These are phyloP conservation scores for Tylopilus rubrobrunneus DNA, from an alignment of 768 basidiomycete species.

Conservation along the genomic window DNA sequence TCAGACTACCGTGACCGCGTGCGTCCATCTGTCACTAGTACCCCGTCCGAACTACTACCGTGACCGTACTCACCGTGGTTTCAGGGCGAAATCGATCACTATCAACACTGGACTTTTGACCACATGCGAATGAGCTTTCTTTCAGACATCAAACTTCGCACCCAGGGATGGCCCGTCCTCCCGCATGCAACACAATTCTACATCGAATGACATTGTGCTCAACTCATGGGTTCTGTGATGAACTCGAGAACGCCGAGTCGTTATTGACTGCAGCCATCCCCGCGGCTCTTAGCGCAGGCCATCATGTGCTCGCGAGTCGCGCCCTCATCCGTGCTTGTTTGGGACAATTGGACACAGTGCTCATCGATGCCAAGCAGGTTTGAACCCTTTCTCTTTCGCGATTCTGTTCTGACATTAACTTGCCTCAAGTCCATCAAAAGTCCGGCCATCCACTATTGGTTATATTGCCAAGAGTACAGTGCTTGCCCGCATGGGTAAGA, in stretches of 20 bases:
- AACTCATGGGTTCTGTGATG: not conserved
- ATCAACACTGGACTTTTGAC: too few species aligned
- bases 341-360: not conserved
- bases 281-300: not conserved
- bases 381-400: not conserved
- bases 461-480: slow-evolving; percentile 2
- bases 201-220: not conserved
- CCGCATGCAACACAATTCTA: too few species aligned
- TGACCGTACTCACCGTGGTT: too few species aligned
- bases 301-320: not conserved
- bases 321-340: not conserved
- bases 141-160: too few species aligned
- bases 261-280: not conserved
- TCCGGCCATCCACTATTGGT: not conserved
- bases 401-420: not conserved
- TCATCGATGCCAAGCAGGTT: slow-evolving; percentile 1
- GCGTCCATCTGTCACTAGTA: too few species aligned
- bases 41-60: too few species aligned
- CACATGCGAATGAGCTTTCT: too few species aligned
- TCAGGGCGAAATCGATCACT: too few species aligned
- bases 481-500: not conserved
- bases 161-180: too few species aligned
- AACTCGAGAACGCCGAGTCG: not conserved
- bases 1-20: too few species aligned
- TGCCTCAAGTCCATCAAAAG: not conserved